phyloP scores from a whole-genome alignment of 2,329 filamentous ascomycete species.

The Colletotrichum tropicale region DNA sequence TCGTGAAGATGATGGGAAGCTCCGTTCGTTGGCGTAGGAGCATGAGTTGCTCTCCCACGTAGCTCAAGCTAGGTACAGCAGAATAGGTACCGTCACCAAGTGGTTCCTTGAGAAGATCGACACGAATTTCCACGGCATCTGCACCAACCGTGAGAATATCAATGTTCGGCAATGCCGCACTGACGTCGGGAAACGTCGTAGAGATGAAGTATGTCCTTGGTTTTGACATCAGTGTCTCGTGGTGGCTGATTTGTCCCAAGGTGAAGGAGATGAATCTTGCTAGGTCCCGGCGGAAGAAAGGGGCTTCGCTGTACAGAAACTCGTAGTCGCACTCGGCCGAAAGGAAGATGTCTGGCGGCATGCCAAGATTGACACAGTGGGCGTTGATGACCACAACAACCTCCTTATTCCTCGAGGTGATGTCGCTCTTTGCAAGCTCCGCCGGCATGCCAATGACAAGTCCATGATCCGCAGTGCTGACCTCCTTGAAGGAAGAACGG shows the following conservation, averaged over 20 bases:
- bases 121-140: slow-evolving; percentile 84
- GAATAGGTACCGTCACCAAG: slow-evolving; percentile 65
- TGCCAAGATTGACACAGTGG: slow-evolving; percentile 74
- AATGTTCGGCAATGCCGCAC: slow-evolving; percentile 80
- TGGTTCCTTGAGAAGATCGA: slow-evolving; percentile 80
- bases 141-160: slow-evolving; percentile 87
- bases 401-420: slow-evolving; percentile 61
- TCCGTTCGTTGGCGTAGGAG: slow-evolving; percentile 82
- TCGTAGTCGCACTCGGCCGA: slow-evolving; percentile 81
- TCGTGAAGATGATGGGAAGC: slow-evolving; percentile 89
- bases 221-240: slow-evolving; percentile 79
- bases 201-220: slow-evolving; percentile 84
- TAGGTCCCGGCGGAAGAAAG: slow-evolving; percentile 77
- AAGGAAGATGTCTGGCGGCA: slow-evolving; percentile 69
- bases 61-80: slow-evolving; percentile 76
- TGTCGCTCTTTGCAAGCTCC: slow-evolving; percentile 58
- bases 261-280: slow-evolving; percentile 81
- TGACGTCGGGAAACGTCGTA: slow-evolving; percentile 86
- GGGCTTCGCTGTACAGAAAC: slow-evolving; percentile 78
- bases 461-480: slow-evolving; percentile 60
- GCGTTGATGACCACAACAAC: slow-evolving; percentile 75
- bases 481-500: slow-evolving; percentile 57
- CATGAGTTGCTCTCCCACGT: slow-evolving; percentile 88
- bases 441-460: slow-evolving; percentile 72
- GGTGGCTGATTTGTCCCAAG: slow-evolving; percentile 78